Base-by-base conservation (phyloP, 306 rosid species). In the Adenanthera pavonina region DNA sequence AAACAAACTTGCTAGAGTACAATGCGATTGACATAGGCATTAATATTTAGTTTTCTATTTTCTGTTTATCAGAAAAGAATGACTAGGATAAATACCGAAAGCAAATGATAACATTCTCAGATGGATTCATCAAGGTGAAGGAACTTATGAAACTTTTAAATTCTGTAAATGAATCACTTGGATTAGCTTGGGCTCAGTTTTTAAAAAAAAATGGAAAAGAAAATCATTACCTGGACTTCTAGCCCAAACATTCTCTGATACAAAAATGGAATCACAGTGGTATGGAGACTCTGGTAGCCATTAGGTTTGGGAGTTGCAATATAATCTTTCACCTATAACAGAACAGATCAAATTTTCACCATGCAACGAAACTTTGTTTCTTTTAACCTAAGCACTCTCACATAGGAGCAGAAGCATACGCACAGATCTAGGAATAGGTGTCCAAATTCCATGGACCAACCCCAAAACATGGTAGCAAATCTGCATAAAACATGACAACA, bases 271-370 rank as follows among this genome's bases (percentile, higher is more conserved):
- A 96, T 96, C 82, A 93, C 96, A 65, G 90, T 92, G 82, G 98
- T 93, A 72, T 93, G 99, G 52, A 96, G 97, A 92, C 99, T 93
- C 76, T 96, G 98, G 80, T 96, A 96, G 77, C 99, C 98, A 89
- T 96, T 96, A 69, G 99, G 98, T 82, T 96, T 96, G 14, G 99
- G 94, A 59, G 97, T 96, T 81, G 99, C 97, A 81, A 96, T 96
- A 80, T 96, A 96, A 87, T 96, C 98, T 85, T 93, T 96, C 91
- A 92, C 81, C 99, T 96, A 84, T 57, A 69, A 78, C 54, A 79
- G 71, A 64, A 79, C 61, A 76, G 57, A 75, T 25, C 30, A 66
- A 77, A 76, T 67, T 59, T 36, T 78, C 71, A 57, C 25, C 66
- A 69, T 66, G 78, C 78, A 79, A 79, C 47, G 57, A 49, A 80